Conservation (phyloP, 2,329 filamentous ascomycete genomes). For the Bipolaris gigantea region DNA sequence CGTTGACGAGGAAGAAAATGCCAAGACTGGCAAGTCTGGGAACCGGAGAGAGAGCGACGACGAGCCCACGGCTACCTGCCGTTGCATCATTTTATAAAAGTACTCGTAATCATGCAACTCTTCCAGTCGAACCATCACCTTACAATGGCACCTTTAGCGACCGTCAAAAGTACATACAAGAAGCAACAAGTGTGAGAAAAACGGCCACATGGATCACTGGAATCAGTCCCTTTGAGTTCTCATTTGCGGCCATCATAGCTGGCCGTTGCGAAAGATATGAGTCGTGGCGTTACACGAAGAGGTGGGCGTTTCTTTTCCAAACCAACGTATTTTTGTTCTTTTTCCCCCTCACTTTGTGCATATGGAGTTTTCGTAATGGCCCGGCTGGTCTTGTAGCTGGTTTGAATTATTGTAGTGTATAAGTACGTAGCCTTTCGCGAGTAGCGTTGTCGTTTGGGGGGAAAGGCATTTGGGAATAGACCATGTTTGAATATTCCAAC, state of each 20-base stretch:
- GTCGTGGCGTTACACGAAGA: conserved; percentile 8
- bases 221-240: not conserved
- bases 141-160: not conserved
- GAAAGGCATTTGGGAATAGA: conserved; percentile 16
- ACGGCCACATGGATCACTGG: not conserved
- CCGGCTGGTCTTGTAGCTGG: conserved; percentile 2
- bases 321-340: conserved; percentile 8
- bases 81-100: conserved; percentile 64
- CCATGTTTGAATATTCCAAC: conserved; percentile 1
- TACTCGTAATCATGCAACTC: not conserved
- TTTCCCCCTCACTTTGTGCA: conserved; percentile 16
- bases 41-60: conserved; percentile 57
- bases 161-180: conserved; percentile 3
- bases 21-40: conserved; percentile 64
- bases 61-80: conserved; percentile 60
- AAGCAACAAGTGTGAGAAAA: not conserved
- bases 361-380: conserved; percentile 10
- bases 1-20: conserved; percentile 77
- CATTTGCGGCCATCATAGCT: conserved; percentile 4
- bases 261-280: conserved; percentile 4
- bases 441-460: conserved; percentile 5
- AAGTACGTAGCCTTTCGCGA: conserved; percentile 14
- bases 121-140: not conserved
- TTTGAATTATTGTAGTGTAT: conserved; percentile 14
- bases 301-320: not conserved